These are phyloP conservation scores for Leccinum griseonigrum DNA, from an alignment of 1,284 basidiomycete species.

Conservation along the genomic window DNA sequence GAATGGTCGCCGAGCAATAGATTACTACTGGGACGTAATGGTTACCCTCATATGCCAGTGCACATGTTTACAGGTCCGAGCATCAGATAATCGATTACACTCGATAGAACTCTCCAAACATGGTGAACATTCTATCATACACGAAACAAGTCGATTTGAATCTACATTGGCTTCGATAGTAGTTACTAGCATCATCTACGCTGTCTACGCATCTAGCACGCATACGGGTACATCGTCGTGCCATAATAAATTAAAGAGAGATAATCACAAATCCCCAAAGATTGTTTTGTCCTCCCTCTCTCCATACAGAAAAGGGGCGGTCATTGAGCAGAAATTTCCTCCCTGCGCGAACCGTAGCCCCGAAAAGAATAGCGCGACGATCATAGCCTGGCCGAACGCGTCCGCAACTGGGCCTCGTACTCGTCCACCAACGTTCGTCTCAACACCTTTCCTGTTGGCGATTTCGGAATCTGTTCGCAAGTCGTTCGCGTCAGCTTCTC, in stretches of 20 bases:
- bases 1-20: not conserved
- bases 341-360: not conserved
- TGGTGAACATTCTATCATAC: not conserved
- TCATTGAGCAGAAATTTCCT: not conserved
- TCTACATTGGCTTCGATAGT: not conserved
- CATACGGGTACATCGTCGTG: not conserved
- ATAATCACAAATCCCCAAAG: not conserved
- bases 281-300: not conserved
- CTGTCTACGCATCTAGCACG: not conserved
- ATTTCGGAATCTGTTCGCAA: slow-evolving; percentile 60
- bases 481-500: not conserved
- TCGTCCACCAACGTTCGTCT: slow-evolving; percentile 55
- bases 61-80: too few relatives aligned
- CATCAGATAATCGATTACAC: too few relatives aligned
- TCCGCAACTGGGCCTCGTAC: slow-evolving; percentile 40
- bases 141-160: not conserved
- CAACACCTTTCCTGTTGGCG: slow-evolving; percentile 66
- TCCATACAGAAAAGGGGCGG: not conserved
- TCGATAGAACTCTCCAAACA: not conserved
- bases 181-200: not conserved
- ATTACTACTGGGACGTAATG: not conserved
- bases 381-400: slow-evolving; percentile 20
- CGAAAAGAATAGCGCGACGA: not conserved
- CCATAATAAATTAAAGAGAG: not conserved
- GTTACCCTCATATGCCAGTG: too few relatives aligned